Conservation (phyloP, 225 moss, liverwort and hornwort genomes). For the Marchantia polymorpha region DNA sequence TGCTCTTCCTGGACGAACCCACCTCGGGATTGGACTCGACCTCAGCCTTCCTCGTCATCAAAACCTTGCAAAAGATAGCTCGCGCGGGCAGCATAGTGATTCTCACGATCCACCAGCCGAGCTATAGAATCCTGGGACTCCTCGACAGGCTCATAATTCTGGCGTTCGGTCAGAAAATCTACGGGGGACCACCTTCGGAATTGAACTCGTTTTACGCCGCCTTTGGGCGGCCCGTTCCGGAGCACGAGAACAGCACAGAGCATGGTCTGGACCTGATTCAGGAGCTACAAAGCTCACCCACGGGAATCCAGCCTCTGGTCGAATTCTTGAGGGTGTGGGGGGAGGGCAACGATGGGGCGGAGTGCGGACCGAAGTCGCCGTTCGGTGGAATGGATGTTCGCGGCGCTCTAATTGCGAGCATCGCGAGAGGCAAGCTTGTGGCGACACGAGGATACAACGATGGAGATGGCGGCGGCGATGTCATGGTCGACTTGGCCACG, state of each 20-base stretch:
- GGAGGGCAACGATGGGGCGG: constrained; percentile 19
- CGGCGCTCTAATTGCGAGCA: constrained; percentile 77
- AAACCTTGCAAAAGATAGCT: constrained; percentile 81
- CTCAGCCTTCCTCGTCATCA: constrained; percentile 72
- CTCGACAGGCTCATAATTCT: constrained; percentile 75
- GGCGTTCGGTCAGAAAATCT: constrained; percentile 86
- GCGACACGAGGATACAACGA: constrained; percentile 67
- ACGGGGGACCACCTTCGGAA: constrained; percentile 64
- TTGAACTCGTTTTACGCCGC: constrained; percentile 52
- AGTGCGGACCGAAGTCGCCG: constrained; percentile 29
- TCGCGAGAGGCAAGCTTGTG: constrained; percentile 76
- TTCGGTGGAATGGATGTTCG: constrained; percentile 48
- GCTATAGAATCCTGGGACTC: constrained; percentile 79
- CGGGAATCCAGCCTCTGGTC: constrained; percentile 74
- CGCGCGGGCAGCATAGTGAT: constrained; percentile 84
- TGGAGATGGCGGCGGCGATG: constrained; percentile 42
- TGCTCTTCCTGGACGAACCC: constrained; percentile 84
- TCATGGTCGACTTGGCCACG: neutral
- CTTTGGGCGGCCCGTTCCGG: constrained; percentile 79
- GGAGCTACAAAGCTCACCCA: constrained; percentile 64
- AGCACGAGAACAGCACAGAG: constrained; percentile 90
- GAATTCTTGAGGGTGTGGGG: constrained; percentile 52
- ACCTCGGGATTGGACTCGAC: constrained; percentile 90
- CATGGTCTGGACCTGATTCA: constrained; percentile 89
- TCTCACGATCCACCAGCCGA: constrained; percentile 86